Conservation (phyloP, 768 basidiomycete species). For the Asterophora parasitica region DNA sequence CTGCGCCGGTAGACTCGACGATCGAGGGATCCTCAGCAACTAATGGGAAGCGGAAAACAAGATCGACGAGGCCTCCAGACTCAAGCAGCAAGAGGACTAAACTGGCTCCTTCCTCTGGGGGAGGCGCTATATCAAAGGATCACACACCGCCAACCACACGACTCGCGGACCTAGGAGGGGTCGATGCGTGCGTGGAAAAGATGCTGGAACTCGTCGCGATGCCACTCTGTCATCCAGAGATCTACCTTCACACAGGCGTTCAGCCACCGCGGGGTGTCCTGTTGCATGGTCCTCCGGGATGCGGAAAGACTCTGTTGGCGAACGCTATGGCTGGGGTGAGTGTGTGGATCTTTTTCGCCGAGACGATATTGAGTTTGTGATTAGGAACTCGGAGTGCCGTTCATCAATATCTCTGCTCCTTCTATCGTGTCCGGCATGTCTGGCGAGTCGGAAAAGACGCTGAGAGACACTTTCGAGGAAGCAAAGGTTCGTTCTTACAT, state of each 20-base stretch:
- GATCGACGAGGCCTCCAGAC: slow-evolving; percentile 47
- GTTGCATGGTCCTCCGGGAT: slow-evolving; percentile 93
- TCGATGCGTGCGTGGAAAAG: slow-evolving; percentile 83
- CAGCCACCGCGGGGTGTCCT: slow-evolving; percentile 90
- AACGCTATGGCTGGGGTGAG: slow-evolving; percentile 93
- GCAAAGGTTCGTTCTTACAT: slow-evolving; percentile 60
- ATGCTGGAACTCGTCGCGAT: slow-evolving; percentile 95
- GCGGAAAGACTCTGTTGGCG: slow-evolving; percentile 92
- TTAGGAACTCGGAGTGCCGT: slow-evolving; percentile 88
- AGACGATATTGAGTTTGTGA: slow-evolving; percentile 1
- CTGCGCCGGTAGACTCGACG: slow-evolving; percentile 11
- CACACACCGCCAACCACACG: slow-evolving; percentile 69
- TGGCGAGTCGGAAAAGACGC: slow-evolving; percentile 95
- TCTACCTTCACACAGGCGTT: slow-evolving; percentile 91
- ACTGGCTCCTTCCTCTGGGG: slow-evolving; percentile 22
- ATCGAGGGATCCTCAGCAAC: slow-evolving; percentile 14
- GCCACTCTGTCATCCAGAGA: slow-evolving; percentile 92
- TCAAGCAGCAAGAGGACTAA: slow-evolving; percentile 58
- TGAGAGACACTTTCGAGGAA: slow-evolving; percentile 95
- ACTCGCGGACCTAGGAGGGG: slow-evolving; percentile 83
- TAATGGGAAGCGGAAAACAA: slow-evolving; percentile 58
- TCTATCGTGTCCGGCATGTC: slow-evolving; percentile 98
- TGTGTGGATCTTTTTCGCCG: slow-evolving; percentile 9
- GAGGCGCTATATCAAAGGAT: slow-evolving; percentile 49
- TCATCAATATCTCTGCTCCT: slow-evolving; percentile 92